Conservation (phyloP, 768 basidiomycete species). For the Mycena polygramma region DNA sequence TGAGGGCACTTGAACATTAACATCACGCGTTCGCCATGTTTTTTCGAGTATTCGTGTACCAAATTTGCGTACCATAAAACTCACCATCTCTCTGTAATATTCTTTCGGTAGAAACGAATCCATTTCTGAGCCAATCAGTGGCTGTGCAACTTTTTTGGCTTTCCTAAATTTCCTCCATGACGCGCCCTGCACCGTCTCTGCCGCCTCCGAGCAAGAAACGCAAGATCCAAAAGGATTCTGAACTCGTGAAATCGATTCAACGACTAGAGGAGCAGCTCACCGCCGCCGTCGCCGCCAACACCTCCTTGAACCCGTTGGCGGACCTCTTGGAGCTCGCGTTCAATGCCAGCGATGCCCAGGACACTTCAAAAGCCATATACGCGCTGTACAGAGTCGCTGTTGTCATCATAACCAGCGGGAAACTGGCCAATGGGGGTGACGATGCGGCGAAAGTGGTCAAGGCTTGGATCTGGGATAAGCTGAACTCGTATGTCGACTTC, state of each 20-base stretch:
- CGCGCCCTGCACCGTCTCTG: slow-evolving; percentile 50
- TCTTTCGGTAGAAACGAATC: too few relatives aligned
- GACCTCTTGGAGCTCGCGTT: slow-evolving; percentile 77
- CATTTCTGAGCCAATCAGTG: too few relatives aligned
- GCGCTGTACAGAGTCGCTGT: slow-evolving; percentile 86
- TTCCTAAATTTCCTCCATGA: slow-evolving; percentile 13
- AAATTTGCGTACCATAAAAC: too few relatives aligned
- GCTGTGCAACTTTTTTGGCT: slow-evolving; percentile 8
- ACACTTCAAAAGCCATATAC: slow-evolving; percentile 82
- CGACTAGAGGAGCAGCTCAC: slow-evolving; percentile 69
- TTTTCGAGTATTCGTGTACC: too few relatives aligned
- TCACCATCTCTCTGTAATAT: too few relatives aligned
- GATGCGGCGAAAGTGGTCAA: slow-evolving; percentile 76
- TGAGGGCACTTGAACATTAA: too few relatives aligned
- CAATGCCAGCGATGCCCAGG: slow-evolving; percentile 61
- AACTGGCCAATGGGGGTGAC: slow-evolving; percentile 63
- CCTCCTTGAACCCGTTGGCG: slow-evolving; percentile 82
- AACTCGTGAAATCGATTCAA: slow-evolving; percentile 50
- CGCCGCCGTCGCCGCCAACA: slow-evolving; percentile 62
- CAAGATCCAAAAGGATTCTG: slow-evolving; percentile 53
- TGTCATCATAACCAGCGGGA: slow-evolving; percentile 68
- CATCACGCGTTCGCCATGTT: too few relatives aligned
- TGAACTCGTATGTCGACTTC: slow-evolving; percentile 78
- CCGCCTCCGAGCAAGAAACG: slow-evolving; percentile 67
- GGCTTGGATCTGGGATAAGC: slow-evolving; percentile 83